Evolutionary conservation across 306 rosid species (phyloP).

Genomic region (Trifolium subterraneum): DNA sequence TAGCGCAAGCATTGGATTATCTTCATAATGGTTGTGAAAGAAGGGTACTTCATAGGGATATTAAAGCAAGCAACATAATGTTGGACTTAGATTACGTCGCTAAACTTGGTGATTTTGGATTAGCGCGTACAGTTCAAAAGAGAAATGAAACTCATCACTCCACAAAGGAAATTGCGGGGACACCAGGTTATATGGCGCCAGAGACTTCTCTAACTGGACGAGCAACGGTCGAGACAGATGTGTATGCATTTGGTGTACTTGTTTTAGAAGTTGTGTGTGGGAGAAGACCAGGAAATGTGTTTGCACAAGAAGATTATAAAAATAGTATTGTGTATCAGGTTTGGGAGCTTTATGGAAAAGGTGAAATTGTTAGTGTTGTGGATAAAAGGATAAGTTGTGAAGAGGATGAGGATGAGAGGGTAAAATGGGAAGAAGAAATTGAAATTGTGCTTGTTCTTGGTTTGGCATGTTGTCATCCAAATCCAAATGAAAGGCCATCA

Average conservation of each 20-base stretch:
- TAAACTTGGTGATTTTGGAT: slow-evolving; percentile 75
- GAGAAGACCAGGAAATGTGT: slow-evolving; percentile 55
- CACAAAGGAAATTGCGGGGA: slow-evolving; percentile 77
- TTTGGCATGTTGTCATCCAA: slow-evolving; percentile 84
- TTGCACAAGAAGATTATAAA: slow-evolving; percentile 50
- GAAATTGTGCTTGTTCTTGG: slow-evolving; percentile 57
- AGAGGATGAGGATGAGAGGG: background rate
- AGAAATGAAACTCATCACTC: slow-evolving; percentile 71
- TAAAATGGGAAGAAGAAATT: slow-evolving; percentile 30
- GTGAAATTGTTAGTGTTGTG: slow-evolving; percentile 44
- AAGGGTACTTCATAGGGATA: slow-evolving; percentile 76
- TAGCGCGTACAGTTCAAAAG: slow-evolving; percentile 64
- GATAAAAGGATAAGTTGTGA: slow-evolving; percentile 51
- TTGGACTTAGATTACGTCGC: slow-evolving; percentile 66
- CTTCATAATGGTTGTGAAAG: slow-evolving; percentile 75
- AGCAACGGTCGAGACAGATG: slow-evolving; percentile 77
- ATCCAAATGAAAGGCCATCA: slow-evolving; percentile 70
- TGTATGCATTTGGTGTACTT: slow-evolving; percentile 78
- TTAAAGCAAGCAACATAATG: slow-evolving; percentile 81
- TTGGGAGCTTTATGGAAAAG: slow-evolving; percentile 65
- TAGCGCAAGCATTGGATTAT: slow-evolving; percentile 77
- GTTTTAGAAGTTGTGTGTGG: slow-evolving; percentile 71
- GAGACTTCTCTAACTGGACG: slow-evolving; percentile 66
- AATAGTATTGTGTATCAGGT: slow-evolving; percentile 66
- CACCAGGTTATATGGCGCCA: slow-evolving; percentile 89